Conservation (phyloP, 2,329 filamentous ascomycete genomes). For the Macrophomina pseudophaseolina region DNA sequence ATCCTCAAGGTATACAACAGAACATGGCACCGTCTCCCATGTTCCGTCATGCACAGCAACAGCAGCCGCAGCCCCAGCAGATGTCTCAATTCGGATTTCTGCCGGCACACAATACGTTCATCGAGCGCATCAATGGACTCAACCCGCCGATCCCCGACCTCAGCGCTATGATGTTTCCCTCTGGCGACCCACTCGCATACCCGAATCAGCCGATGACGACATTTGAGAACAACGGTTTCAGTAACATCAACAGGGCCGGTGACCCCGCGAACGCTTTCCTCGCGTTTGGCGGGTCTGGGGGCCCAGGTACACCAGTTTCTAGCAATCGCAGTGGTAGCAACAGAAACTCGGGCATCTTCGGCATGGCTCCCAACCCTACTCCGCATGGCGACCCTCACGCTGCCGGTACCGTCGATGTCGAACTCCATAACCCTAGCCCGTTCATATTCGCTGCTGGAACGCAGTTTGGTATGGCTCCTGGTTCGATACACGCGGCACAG, state of each 20-base stretch:
- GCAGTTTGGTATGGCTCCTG: conserved; percentile 18
- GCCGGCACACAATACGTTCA: conserved; percentile 38
- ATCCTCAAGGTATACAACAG: conserved; percentile 6
- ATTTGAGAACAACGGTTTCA: conserved; percentile 49
- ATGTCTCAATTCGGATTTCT: conserved; percentile 28
- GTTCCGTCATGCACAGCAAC: conserved; percentile 9
- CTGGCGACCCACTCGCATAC: conserved; percentile 78
- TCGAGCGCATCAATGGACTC: conserved; percentile 36
- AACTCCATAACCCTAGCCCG: conserved; percentile 21
- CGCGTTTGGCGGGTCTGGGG: neutral
- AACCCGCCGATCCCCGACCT: conserved; percentile 67
- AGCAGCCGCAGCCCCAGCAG: neutral
- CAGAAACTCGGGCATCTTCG: conserved; percentile 20
- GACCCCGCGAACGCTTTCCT: conserved; percentile 9
- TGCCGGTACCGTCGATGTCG: conserved; percentile 14
- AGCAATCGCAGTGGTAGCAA: neutral
- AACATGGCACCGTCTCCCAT: conserved; percentile 19
- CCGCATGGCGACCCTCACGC: conserved; percentile 23
- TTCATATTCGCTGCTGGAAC: conserved; percentile 23
- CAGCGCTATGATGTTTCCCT: conserved; percentile 80
- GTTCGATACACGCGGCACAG: conserved; percentile 25
- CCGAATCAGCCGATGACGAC: conserved; percentile 74
- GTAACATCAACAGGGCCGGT: conserved; percentile 28
- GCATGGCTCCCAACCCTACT: conserved; percentile 12
- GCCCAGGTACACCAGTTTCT: conserved; percentile 1